Evolutionary conservation across 164 flowering plant genomes (phyloP).

Genomic region (Sedum album): DNA sequence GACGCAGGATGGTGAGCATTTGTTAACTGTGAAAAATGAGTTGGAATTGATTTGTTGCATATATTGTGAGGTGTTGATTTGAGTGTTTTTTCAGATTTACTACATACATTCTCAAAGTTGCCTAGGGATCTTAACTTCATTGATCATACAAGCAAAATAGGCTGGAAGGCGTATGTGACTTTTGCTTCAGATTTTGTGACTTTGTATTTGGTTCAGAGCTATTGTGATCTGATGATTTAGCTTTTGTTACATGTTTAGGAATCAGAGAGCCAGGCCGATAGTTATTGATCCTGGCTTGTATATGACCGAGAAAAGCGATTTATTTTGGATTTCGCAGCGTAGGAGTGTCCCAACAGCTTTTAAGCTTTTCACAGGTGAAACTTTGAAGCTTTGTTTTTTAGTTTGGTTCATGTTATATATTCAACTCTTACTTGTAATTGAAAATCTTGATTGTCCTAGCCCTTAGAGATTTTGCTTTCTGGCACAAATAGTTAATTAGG

Average conservation of each 20-base stretch:
- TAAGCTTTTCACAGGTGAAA: slow-evolving; percentile 61
- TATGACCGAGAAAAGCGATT: slow-evolving; percentile 50
- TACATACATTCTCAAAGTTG: slow-evolving; percentile 53
- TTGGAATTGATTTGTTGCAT: background rate
- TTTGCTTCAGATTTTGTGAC: background rate
- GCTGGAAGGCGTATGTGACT: slow-evolving; percentile 63
- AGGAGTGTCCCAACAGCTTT: slow-evolving; percentile 69
- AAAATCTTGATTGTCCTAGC: background rate
- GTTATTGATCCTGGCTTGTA: slow-evolving; percentile 72
- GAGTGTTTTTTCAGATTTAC: slow-evolving; percentile 37
- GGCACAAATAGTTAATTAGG: background rate
- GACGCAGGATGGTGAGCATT: slow-evolving; percentile 50
- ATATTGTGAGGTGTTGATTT: slow-evolving; percentile 5
- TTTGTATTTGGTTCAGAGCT: background rate
- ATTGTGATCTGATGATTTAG: background rate
- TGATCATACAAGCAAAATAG: slow-evolving; percentile 63
- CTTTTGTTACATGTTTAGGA: slow-evolving; percentile 20
- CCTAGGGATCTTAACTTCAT: slow-evolving; percentile 64
- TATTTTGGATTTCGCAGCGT: slow-evolving; percentile 56
- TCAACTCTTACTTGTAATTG: background rate
- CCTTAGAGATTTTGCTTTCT: background rate
- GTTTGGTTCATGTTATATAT: background rate
- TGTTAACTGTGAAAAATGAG: background rate
- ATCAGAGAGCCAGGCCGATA: slow-evolving; percentile 56
- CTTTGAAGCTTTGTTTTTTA: background rate